Percentiles rank a stretch among this genome's conserved stretches.
Evolutionary conservation across 768 basidiomycete genomes (phyloP).

Genomic region (Porphyrellus cyaneotinctus): DNA sequence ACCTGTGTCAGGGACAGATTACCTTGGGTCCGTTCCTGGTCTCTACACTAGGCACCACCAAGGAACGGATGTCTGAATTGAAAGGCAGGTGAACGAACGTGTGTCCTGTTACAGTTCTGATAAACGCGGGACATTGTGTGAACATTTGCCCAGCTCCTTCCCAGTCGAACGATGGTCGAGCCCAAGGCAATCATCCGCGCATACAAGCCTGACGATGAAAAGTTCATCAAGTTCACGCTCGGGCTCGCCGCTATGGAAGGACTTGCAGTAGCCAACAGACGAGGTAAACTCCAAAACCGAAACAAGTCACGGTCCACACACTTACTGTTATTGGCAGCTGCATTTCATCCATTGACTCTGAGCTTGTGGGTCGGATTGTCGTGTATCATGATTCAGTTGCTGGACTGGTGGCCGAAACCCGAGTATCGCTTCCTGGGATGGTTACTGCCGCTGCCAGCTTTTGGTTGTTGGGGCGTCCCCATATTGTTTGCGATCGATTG

Average conservation of each 20-base stretch:
- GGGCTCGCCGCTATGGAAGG: constrained; percentile 64
- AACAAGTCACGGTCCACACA: background rate
- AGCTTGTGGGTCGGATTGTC: constrained; percentile 60
- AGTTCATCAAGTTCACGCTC: constrained; percentile 57
- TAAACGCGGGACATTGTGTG: background rate
- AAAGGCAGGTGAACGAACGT: too few species aligned
- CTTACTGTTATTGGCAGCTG: constrained; percentile 31
- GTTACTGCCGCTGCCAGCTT: constrained; percentile 58
- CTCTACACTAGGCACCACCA: too few species aligned
- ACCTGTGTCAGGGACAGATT: too few species aligned
- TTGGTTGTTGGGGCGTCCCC: constrained; percentile 60
- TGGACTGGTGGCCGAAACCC: constrained; percentile 66
- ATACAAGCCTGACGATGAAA: constrained; percentile 50
- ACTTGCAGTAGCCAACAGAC: constrained; percentile 62
- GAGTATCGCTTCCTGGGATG: constrained; percentile 45
- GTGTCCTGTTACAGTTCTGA: background rate
- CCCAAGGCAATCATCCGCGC: constrained; percentile 51
- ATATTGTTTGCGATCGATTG: constrained; percentile 68
- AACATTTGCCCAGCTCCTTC: background rate
- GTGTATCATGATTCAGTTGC: constrained; percentile 50
- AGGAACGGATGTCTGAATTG: too few species aligned
- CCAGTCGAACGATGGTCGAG: constrained; percentile 35
- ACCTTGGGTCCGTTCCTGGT: too few species aligned
- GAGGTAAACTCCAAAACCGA: constrained; percentile 35
- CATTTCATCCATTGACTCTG: constrained; percentile 59